These are phyloP conservation scores for Leptographium wingfieldii DNA, from an alignment of 2,329 filamentous ascomycete genomes.

Conservation along the genomic window DNA sequence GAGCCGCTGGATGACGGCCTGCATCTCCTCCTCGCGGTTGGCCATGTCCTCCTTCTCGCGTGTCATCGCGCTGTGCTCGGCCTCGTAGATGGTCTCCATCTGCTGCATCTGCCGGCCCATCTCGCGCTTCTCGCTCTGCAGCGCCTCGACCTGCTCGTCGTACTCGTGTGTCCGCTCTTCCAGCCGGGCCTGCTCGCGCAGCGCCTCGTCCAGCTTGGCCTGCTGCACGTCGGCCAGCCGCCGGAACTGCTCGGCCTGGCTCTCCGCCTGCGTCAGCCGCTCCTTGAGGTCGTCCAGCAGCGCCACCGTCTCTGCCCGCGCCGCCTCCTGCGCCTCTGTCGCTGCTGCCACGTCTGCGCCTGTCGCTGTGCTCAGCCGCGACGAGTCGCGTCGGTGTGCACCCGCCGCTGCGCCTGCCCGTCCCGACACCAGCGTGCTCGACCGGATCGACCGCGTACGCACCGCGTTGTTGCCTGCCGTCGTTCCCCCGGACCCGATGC, in stretches of 20 bases:
- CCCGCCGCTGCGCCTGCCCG: slow-evolving; percentile 39
- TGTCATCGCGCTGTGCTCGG: slow-evolving; percentile 72
- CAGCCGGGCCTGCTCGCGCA: slow-evolving; percentile 69
- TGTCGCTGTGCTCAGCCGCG: slow-evolving; percentile 31
- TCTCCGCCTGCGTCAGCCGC: slow-evolving; percentile 69
- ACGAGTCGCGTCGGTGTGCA: slow-evolving; percentile 45
- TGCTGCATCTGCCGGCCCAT: slow-evolving; percentile 73
- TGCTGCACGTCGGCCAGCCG: slow-evolving; percentile 80
- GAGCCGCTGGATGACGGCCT: slow-evolving; percentile 75
- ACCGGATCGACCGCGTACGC: slow-evolving; percentile 53
- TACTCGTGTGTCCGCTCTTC: slow-evolving; percentile 82
- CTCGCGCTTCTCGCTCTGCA: slow-evolving; percentile 79
- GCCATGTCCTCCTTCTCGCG: slow-evolving; percentile 86
- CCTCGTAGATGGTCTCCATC: slow-evolving; percentile 84
- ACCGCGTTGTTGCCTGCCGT: slow-evolving; percentile 24
- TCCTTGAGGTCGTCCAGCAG: slow-evolving; percentile 76
- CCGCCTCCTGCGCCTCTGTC: slow-evolving; percentile 51
- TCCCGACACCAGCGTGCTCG: slow-evolving; percentile 56
- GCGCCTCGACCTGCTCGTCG: slow-evolving; percentile 67
- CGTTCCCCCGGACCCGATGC: slow-evolving; percentile 14
- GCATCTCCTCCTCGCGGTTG: slow-evolving; percentile 79
- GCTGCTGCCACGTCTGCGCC: slow-evolving; percentile 16
- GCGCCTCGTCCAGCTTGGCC: slow-evolving; percentile 71
- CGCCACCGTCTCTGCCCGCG: slow-evolving; percentile 65
- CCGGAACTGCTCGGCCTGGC: slow-evolving; percentile 61